Base-by-base conservation (phyloP, 2,329 filamentous ascomycete genomes). In the Westerdykella aurantiaca region DNA sequence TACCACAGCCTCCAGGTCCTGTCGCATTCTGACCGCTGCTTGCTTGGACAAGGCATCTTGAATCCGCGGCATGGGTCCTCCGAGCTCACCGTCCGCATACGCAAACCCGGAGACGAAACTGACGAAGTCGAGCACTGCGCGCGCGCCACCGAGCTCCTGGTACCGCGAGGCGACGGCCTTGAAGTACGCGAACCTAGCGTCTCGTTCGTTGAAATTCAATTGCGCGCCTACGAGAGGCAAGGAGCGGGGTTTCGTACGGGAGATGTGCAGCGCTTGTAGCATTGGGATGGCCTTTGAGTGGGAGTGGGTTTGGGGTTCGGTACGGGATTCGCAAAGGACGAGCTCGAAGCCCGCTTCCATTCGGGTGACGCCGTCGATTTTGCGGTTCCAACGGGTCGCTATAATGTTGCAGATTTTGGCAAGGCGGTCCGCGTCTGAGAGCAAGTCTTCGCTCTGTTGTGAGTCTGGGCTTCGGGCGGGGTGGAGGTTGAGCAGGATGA, bases 371-470 rank as follows among this genome's bases (percentile, higher is more conserved):
- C n/a, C n/a, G n/a, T n/a, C n/a, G n/a, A n/a, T n/a, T n/a, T n/a
- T n/a, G n/a, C n/a, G n/a, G n/a, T n/a, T n/a, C n/a, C n/a, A n/a
- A n/a, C n/a, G n/a, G n/a, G n/a, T n/a, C n/a, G n/a, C n/a, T n/a
- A 77, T 72, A 9, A 83, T 52, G 0, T 72, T 62, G 60, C 85
- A 88, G 1, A 86, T n/a, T n/a, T n/a, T n/a, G n/a, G n/a, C n/a
- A n/a, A n/a, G n/a, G n/a, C n/a, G n/a, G n/a, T n/a, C n/a, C n/a
- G n/a, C n/a, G n/a, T n/a, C n/a, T n/a, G n/a, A n/a, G n/a, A n/a
- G n/a, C n/a, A n/a, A n/a, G n/a, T n/a, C n/a, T n/a, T n/a, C n/a
- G n/a, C n/a, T n/a, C n/a, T n/a, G n/a, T n/a, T n/a, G n/a, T n/a
- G n/a, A n/a, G n/a, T n/a, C n/a, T n/a, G n/a, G 63, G 1, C 71